Evolutionary conservation across 768 basidiomycete genomes (phyloP).

Genomic region (Boletales sp.): DNA sequence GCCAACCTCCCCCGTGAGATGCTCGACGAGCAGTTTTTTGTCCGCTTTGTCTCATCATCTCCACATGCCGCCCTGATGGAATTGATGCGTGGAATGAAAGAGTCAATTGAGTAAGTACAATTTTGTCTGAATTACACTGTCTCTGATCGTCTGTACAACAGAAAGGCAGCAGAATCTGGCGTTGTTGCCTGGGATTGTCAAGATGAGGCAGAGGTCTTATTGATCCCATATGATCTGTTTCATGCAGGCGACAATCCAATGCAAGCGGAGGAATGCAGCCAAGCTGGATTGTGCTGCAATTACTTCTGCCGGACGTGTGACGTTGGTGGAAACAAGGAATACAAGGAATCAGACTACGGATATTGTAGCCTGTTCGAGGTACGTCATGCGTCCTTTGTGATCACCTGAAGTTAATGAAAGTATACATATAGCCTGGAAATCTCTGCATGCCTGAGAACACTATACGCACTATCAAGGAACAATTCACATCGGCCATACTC

Average conservation of each 20-base stretch:
- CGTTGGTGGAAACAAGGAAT: slow-evolving; percentile 24
- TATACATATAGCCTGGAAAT: too few species aligned
- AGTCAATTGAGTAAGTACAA: slow-evolving; percentile 11
- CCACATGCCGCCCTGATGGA: slow-evolving; percentile 33
- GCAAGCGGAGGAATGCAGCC: slow-evolving; percentile 32
- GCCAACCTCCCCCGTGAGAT: slow-evolving; percentile 25
- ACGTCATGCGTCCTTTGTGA: too few species aligned
- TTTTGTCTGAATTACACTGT: too few species aligned
- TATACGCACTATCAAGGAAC: too few species aligned
- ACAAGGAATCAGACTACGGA: slow-evolving; percentile 24
- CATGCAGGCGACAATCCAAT: slow-evolving; percentile 32
- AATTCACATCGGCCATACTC: too few species aligned
- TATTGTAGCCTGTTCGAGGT: slow-evolving; percentile 16
- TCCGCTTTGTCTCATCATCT: slow-evolving; percentile 31
- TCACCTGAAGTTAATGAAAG: too few species aligned
- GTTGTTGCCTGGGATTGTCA: slow-evolving; percentile 23
- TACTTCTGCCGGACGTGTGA: slow-evolving; percentile 30
- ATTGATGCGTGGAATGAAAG: slow-evolving; percentile 25
- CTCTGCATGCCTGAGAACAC: too few species aligned
- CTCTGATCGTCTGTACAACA: too few species aligned
- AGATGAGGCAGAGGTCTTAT: slow-evolving; percentile 15
- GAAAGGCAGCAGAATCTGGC: slow-evolving; percentile 5
- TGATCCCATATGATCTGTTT: slow-evolving; percentile 21
- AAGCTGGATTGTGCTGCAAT: slow-evolving; percentile 27
- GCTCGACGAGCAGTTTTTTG: slow-evolving; percentile 29